Percentiles rank a stretch among this genome's conserved stretches.
Conservation (phyloP, 1,139 yeast species). For the Saccharomyces pastorianus region DNA sequence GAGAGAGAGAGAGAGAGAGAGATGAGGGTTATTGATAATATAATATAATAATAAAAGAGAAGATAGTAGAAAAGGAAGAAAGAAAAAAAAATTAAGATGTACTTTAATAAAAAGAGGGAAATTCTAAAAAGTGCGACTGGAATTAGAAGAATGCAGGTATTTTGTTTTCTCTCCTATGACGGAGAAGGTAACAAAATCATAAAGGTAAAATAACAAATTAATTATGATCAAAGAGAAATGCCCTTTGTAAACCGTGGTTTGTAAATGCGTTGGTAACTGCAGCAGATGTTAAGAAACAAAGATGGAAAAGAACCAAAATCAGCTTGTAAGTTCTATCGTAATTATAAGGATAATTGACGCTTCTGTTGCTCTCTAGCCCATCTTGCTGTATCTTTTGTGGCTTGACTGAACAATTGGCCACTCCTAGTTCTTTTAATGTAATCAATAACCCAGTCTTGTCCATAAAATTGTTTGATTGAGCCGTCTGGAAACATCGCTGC, state of each 20-base stretch:
- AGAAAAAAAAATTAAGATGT: conserved; percentile 13
- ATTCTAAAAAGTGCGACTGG: conserved; percentile 1
- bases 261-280: not conserved
- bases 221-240: conserved; percentile 1
- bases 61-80: conserved; percentile 9
- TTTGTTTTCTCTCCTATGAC: not conserved
- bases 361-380: conserved; percentile 83
- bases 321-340: not conserved
- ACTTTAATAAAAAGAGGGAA: conserved; percentile 5
- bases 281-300: not conserved
- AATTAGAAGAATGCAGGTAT: conserved; percentile 2
- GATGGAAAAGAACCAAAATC: not conserved
- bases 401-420: conserved; percentile 50
- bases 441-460: conserved; percentile 69
- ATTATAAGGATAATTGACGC: conserved; percentile 28
- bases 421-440: conserved; percentile 68
- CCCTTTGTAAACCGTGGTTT: not conserved
- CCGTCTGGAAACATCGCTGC: conserved; percentile 81
- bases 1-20: conserved; percentile 10
- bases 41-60: conserved; percentile 12
- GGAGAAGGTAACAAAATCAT: not conserved
- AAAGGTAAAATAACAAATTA: not conserved
- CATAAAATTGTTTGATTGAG: conserved; percentile 55
- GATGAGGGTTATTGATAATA: conserved; percentile 10
- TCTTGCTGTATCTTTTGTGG: conserved; percentile 81